Base-by-base conservation (phyloP, 192 early-diverging fungal genomes). In the Backusella circina region DNA sequence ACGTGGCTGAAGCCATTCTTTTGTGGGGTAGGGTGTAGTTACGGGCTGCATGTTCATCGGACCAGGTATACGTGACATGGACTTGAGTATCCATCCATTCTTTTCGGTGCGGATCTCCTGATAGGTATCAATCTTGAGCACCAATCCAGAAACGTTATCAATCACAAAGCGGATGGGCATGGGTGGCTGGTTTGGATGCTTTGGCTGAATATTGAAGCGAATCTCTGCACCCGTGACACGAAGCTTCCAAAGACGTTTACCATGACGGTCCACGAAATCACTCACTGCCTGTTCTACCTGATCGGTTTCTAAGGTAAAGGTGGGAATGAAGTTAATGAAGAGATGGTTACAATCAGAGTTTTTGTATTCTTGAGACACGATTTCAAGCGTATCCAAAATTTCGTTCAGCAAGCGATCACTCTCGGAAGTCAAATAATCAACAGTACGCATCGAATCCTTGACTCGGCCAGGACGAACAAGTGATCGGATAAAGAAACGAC, bases 331-430 rank as follows among this genome's bases (percentile, higher is more conserved):
- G 90, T 96, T 97, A 86, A 99, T 94, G 78, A 98, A 97, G 80
- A 98, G 83, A 78, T 99, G 97, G 87, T 99, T 99, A 87, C 97
- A 97, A 84, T 99, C 97, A 37, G 94, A 96, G 88, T 97, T 96
- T 76, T 95, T 94, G 78, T 96, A 90, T 71, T 91, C 87, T 6
- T 92, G 91, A 44, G 91, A 87, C 23, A 98, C 91, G 65, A 99
- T 93, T 83, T 99, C 97, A 44, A 99, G 85, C 9, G 96, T 90
- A 79, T 98, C 95, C 77, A 99, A 80, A 80, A 97, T 96, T 71
- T 98, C 97, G 80, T 88, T 97, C 67, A 97, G 79, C 61, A 98
- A 86, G 35, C 95, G 89, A 77, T 95, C 95, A 16, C 92, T 94
- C 84, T 99, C 97, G 6, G 95, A 95, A 16, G 96, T 92, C 72